Base-by-base conservation (phyloP, 495 filamentous ascomycete genomes). In the Hypoxylon intermedium region DNA sequence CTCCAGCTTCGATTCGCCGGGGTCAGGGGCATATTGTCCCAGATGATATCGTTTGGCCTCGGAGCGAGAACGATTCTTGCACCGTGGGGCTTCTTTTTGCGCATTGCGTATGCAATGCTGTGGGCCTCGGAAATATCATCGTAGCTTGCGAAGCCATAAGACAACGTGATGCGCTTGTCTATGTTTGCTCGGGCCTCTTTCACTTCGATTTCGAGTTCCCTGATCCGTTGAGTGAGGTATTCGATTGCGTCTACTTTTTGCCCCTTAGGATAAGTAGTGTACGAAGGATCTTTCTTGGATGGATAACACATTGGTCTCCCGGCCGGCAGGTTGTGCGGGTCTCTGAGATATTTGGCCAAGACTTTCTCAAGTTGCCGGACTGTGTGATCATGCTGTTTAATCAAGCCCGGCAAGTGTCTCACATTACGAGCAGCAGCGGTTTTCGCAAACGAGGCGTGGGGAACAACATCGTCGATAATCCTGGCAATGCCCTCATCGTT, bases 71-170 rank as follows among this genome's bases (percentile, higher is more conserved):
- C 75, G 46, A 98, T 82, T 0, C 82, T 89, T 0, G 92, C 89
- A 2, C 93, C 93, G 41, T 90, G 82, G 3, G 89, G 90, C 58
- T 89, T 87, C 75, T 92, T 95, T 16, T 86, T 89, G 49, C 87
- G 87, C 20, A 89, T 81, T 9, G 85, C 83, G 75, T 89, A 93
- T 9, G 93, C 94, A 58, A 96, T 90, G 6, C 85, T 84, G 69
- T 98, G 94, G 2, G 95, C 92, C 40, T 93, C 89, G 30, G 86
- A 82, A 46, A 98, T 96, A 45, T 83, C 87, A 24, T 92, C 86
- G 76, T 92, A 98, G 58, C 91, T 96, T 6, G 94, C 92, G 73
- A 98, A 98, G 0, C 94, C 94, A 72, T 90, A 98, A 0, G 90
- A 83, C 83, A 95, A 89, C 23, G 92, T 85, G 66, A 92, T 89